Conservation (phyloP, 2,329 filamentous ascomycete genomes). For the Trichoderma sp. region DNA sequence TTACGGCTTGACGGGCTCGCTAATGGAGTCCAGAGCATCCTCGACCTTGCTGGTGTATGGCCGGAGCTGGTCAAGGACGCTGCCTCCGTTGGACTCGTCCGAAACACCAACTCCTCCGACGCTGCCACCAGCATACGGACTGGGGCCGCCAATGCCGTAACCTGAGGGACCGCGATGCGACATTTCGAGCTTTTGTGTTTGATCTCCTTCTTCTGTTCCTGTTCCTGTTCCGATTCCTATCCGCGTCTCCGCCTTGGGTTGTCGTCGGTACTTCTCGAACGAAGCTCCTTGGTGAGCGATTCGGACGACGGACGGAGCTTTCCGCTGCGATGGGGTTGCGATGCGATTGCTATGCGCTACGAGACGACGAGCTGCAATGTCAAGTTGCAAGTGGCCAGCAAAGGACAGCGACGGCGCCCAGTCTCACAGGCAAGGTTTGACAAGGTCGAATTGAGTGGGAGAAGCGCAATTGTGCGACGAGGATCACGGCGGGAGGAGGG, state of each 20-base stretch:
- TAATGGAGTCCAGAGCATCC: slow-evolving; percentile 81
- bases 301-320: not conserved
- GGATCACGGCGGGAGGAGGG: not conserved
- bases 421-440: not conserved
- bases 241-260: not conserved
- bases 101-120: slow-evolving; percentile 41
- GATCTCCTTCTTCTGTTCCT: not conserved
- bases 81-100: slow-evolving; percentile 58
- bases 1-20: slow-evolving; percentile 93
- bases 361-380: not conserved
- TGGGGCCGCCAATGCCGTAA: slow-evolving; percentile 76
- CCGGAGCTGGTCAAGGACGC: slow-evolving; percentile 76
- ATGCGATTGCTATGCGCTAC: slow-evolving; percentile 14
- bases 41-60: slow-evolving; percentile 98
- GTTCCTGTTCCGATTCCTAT: not conserved
- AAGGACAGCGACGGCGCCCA: not conserved
- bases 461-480: slow-evolving; percentile 18
- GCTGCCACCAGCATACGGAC: slow-evolving; percentile 64
- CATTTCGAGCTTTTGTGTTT: slow-evolving; percentile 31
- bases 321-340: not conserved
- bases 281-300: not conserved
- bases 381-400: not conserved
- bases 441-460: slow-evolving; percentile 3
- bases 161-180: slow-evolving; percentile 67
- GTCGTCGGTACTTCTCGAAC: not conserved